Conservation (phyloP, 495 filamentous ascomycete genomes). For the Podospora sp. region DNA sequence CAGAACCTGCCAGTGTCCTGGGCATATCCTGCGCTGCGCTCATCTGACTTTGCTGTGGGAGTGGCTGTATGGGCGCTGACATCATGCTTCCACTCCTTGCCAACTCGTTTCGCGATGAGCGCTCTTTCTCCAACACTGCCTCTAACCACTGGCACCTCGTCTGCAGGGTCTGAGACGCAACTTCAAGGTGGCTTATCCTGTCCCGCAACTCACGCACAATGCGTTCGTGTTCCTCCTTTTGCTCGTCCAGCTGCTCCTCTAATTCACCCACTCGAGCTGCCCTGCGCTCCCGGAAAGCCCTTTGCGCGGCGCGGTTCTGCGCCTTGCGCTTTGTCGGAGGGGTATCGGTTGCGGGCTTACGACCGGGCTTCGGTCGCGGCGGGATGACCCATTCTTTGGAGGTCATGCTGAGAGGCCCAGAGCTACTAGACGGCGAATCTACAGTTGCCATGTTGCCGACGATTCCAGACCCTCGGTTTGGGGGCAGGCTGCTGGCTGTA, state of each 20-base stretch:
- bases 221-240: conserved; percentile 52
- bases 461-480: conserved; percentile 21
- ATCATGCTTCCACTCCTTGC: conserved; percentile 19
- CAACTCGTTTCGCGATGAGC: conserved; percentile 31
- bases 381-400: conserved; percentile 88
- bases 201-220: conserved; percentile 50
- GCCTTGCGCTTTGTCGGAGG: conserved; percentile 90
- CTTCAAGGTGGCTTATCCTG: conserved; percentile 47
- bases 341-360: conserved; percentile 89
- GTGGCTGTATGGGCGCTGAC: conserved; percentile 23
- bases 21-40: conserved; percentile 28
- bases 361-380: conserved; percentile 86
- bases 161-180: conserved; percentile 48
- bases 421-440: conserved; percentile 25
- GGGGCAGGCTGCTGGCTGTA: conserved; percentile 27
- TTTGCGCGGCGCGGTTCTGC: conserved; percentile 90
- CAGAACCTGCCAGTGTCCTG: conserved; percentile 19
- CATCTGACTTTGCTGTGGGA: conserved; percentile 7
- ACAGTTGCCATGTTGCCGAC: conserved; percentile 32
- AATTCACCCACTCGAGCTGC: conserved; percentile 83
- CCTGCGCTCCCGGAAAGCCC: conserved; percentile 85
- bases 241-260: conserved; percentile 77
- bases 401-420: conserved; percentile 55
- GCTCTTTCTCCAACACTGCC: conserved; percentile 46
- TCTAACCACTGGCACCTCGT: conserved; percentile 47